Base-by-base conservation (phyloP, 2,329 filamentous ascomycete species). In the Arthrocladium fulminans region DNA sequence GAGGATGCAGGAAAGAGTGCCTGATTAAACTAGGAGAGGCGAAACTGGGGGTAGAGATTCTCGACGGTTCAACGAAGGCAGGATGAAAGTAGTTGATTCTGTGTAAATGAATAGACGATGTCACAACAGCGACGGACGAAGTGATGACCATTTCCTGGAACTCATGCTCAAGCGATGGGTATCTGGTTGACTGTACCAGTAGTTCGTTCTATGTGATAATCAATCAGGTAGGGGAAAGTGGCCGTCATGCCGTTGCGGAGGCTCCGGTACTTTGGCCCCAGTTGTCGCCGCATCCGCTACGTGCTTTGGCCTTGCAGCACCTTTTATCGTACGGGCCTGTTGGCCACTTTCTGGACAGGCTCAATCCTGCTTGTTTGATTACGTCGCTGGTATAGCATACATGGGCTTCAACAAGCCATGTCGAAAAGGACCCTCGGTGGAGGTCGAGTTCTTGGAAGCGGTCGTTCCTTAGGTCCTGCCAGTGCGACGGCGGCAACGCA, bases 371-470 rank as follows among this genome's bases (percentile, higher is more conserved):
- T n/a, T 15, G 32, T 15, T 8, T 15, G n/a, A n/a, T n/a, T 15
- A 35, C 17, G 13, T 35, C 32, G 6, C 9, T 15, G 22, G 19
- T 39, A 48, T 45, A 47, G 37, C 50, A 57, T 60, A 47, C 44
- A 47, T 47, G 44, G 44, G 45, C 52, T 38, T 35, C 45, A 19
- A 37, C 37, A 38, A 66, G 68, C 60, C 66, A 94, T 94, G 88
- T 84, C 88, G 60, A 77, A 78, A 67, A 81, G 86, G 73, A 89
- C 85, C 74, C 78, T 96, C 66, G 90, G 90, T 68, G 89, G 90
- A 69, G 90, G 90, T 66, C 82, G 90, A 71, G 83, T 96, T 63
- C 73, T 96, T 60, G 90, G 90, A 61, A 94, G 78, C 70, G 88
- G 87, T 61, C 88, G 84, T 67, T 81, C 84, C 61, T 79, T 95